Conservation (phyloP, 1,284 basidiomycete species). For the Takashimella tepidaria region DNA sequence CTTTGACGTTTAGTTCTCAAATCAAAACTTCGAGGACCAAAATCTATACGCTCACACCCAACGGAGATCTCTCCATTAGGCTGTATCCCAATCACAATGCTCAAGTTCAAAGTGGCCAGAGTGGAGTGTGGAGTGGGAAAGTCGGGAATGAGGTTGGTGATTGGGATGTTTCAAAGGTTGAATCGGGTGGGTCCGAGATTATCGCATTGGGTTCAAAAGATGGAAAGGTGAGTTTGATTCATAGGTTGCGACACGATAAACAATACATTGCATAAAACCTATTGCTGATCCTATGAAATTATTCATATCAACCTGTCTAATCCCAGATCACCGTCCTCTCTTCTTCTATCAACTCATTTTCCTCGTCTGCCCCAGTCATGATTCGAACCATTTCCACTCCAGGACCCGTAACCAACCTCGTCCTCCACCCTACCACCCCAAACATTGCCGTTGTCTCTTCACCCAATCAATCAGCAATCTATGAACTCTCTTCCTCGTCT, state of each 20-base stretch:
- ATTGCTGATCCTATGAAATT: background rate
- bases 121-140: slow-evolving; percentile 18
- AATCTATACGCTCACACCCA: slow-evolving; percentile 29
- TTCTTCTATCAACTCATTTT: background rate
- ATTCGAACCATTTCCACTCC: background rate
- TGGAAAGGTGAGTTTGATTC: slow-evolving; percentile 24
- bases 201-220: slow-evolving; percentile 29
- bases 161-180: slow-evolving; percentile 39
- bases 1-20: slow-evolving; percentile 27
- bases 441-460: slow-evolving; percentile 36
- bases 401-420: slow-evolving; percentile 32
- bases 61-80: slow-evolving; percentile 31
- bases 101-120: slow-evolving; percentile 5
- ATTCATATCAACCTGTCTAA: too few species aligned
- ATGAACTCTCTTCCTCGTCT: slow-evolving; percentile 28
- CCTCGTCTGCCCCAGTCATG: background rate
- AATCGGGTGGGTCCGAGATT: slow-evolving; percentile 22
- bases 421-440: slow-evolving; percentile 47
- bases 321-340: background rate
- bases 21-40: slow-evolving; percentile 35
- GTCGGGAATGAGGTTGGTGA: slow-evolving; percentile 33
- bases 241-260: too few species aligned
- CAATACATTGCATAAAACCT: background rate
- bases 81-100: slow-evolving; percentile 11
- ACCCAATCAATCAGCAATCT: slow-evolving; percentile 30